Evolutionary conservation across 768 basidiomycete genomes (phyloP).

Genomic region (Leccinum barrowsii): DNA sequence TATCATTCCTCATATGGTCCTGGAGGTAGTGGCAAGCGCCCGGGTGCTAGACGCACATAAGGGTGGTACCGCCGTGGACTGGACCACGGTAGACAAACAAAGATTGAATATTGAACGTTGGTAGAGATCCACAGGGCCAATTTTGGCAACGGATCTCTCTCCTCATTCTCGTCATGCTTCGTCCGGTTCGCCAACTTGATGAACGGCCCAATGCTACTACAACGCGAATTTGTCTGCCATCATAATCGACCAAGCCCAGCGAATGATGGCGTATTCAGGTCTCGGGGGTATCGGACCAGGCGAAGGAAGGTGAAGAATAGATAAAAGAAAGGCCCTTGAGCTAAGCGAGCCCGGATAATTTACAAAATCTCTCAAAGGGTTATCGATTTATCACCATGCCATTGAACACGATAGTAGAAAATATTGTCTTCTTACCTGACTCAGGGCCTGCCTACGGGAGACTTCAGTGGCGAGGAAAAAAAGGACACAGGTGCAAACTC

Average conservation of each 20-base stretch:
- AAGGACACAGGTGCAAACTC: not conserved
- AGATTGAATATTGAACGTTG: conserved; percentile 8
- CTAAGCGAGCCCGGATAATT: conserved; percentile 1
- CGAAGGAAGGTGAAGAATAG: conserved; percentile 26
- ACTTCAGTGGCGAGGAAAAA: not conserved
- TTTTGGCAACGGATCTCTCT: not conserved
- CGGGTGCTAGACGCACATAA: conserved; percentile 14
- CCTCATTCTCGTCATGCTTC: not conserved
- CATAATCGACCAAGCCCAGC: conserved; percentile 19
- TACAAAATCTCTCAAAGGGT: not conserved
- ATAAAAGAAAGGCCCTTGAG: conserved; percentile 20
- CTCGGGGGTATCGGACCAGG: conserved; percentile 15
- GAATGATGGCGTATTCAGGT: conserved; percentile 15
- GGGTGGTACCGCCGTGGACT: conserved; percentile 15
- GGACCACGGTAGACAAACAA: not conserved
- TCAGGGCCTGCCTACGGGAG: not conserved
- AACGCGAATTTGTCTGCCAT: conserved; percentile 12
- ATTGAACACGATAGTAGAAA: conserved; percentile 10
- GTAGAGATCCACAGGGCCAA: conserved; percentile 6
- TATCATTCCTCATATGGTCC: conserved; percentile 7
- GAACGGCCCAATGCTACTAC: not conserved
- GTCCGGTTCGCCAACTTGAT: not conserved
- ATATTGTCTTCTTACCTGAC: not conserved
- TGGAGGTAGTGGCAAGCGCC: conserved; percentile 14
- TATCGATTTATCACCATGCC: not conserved